A percentile compares a stretch with the other conserved stretches of the same genome.
These are phyloP conservation scores for Penicillium brevicompactum DNA, from an alignment of 2,329 filamentous ascomycete genomes.

Conservation along the genomic window DNA sequence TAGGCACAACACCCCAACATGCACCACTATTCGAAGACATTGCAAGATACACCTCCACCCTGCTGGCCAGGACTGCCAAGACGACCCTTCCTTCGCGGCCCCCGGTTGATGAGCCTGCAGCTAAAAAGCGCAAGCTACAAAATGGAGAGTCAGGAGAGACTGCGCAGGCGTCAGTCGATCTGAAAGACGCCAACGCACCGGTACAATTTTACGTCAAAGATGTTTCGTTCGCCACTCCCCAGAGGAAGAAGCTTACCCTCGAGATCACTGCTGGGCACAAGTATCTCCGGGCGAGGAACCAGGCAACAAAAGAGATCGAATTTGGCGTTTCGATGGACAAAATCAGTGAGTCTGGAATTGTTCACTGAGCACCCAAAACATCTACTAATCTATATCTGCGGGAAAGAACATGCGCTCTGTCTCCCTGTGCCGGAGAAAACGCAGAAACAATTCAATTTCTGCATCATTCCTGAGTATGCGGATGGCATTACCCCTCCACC, in stretches of 20 bases:
- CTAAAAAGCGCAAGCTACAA: conserved; percentile 55
- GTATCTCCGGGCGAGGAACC: conserved; percentile 53
- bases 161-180: conserved; percentile 32
- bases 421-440: conserved; percentile 67
- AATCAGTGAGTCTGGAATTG: conserved; percentile 44
- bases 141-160: conserved; percentile 36
- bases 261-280: conserved; percentile 52
- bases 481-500: conserved; percentile 51
- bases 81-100: conserved; percentile 29
- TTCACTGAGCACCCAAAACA: background rate
- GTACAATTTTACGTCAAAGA: conserved; percentile 54
- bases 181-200: conserved; percentile 34
- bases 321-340: conserved; percentile 54
- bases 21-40: conserved; percentile 52
- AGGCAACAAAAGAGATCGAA: conserved; percentile 55
- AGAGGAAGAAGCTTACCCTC: conserved; percentile 65
- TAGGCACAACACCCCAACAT: conserved; percentile 42
- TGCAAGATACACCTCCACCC: conserved; percentile 46
- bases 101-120: conserved; percentile 35
- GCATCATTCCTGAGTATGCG: conserved; percentile 57
- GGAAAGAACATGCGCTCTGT: conserved; percentile 58
- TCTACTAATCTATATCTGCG: conserved; percentile 8
- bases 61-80: conserved; percentile 36
- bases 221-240: conserved; percentile 63
- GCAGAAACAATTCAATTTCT: conserved; percentile 64